Evolutionary conservation across 768 basidiomycete species (phyloP).

Genomic region (Chalciporus sphaerocephalus): DNA sequence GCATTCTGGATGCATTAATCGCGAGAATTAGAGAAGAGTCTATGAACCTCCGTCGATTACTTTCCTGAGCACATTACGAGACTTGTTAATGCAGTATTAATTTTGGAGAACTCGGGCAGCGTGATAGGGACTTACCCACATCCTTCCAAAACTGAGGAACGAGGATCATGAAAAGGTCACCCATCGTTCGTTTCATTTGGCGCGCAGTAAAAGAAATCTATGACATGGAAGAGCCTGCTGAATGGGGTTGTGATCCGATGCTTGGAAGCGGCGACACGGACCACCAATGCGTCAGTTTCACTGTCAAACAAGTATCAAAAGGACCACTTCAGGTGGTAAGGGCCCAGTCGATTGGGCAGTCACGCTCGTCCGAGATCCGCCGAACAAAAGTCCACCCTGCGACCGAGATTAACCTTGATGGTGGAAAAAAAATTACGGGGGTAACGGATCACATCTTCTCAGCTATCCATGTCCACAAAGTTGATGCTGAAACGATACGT

Average conservation of each 20-base stretch:
- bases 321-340: neutral
- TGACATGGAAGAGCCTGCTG: neutral
- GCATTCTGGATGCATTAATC: neutral
- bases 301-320: neutral
- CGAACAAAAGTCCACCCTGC: slow-evolving; percentile 4
- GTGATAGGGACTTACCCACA: slow-evolving; percentile 18
- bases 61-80: slow-evolving; percentile 4
- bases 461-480: slow-evolving; percentile 4
- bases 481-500: slow-evolving; percentile 20
- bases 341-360: neutral
- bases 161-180: slow-evolving; percentile 13
- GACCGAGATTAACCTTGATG: slow-evolving; percentile 26
- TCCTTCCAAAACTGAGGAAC: slow-evolving; percentile 17
- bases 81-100: slow-evolving; percentile 11
- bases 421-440: slow-evolving; percentile 12
- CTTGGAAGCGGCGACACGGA: neutral
- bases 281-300: neutral
- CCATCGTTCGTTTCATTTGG: neutral
- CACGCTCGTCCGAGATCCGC: slow-evolving; percentile 12
- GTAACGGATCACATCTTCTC: slow-evolving; percentile 13
- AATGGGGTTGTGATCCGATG: slow-evolving; percentile 7
- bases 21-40: neutral
- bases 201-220: neutral
- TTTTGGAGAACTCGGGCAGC: neutral
- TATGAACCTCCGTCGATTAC: slow-evolving; percentile 6